Evolutionary conservation across 2,329 filamentous ascomycete species (phyloP), one percentile per base, ranked within the genome.

Genomic region (Dryadomyces quercivorus): DNA sequence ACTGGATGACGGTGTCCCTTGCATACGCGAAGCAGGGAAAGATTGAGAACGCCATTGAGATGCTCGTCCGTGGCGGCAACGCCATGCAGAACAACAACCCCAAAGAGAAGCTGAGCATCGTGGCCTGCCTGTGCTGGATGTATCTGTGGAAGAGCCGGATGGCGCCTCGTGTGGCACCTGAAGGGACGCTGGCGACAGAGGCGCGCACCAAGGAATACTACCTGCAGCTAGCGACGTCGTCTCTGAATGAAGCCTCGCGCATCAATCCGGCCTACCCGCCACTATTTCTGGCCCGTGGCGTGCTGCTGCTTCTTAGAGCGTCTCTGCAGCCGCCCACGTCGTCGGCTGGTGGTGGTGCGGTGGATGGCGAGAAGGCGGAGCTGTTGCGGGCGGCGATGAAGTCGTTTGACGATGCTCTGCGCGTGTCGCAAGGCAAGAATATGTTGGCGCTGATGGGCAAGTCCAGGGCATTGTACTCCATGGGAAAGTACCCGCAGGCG

Each of bases 1-100:
- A 94, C 62, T 98, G 94, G 94, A 92, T 98, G 76, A 92, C 89
- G n/a, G 93, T 97, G 61, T 88, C 94, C 45, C 77, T 97, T 56
- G 92, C 92, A 50, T 98, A 98, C 66, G 92, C 93, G 44, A 98
- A 97, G 72, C 89, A 95, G 72, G 84, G 85, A 65, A 95, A 95
- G 72, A 81, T 93, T 58, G 91, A 96, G 65, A 87, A 93, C 71
- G 81, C 82, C 56, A 85, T 85, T 62, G 82, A 85, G 67, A 84
- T 85, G 73, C 72, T 85, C 61, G 81, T 84, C 51, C 86, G 88
- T 63, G 89, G 88, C 50, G 75, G 88, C 61, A 77, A 79, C 57
- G 88, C 86, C 58, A 77, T 82, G 62, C 82, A 89, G 63, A 77
- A 76, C 55, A 82, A 82, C 62, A 85, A 82, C 59, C 80, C 84